These are phyloP conservation scores for Lactarius evosmus DNA, from an alignment of 768 basidiomycete genomes.

Conservation along the genomic window DNA sequence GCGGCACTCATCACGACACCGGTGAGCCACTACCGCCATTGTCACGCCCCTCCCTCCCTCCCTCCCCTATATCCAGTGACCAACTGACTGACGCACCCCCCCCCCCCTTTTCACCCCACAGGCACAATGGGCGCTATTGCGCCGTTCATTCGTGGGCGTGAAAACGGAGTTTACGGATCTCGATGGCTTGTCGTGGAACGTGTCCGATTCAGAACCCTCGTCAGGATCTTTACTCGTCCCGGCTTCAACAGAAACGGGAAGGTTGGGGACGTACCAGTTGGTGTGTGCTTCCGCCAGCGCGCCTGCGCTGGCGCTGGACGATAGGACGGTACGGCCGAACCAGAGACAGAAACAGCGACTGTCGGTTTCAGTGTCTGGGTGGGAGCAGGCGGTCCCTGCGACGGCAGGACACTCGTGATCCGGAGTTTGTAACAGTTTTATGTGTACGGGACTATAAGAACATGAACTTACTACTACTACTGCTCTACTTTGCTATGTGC, in stretches of 20 bases:
- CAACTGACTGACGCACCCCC: neutral
- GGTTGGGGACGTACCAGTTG: neutral
- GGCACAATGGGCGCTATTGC: conserved; percentile 35
- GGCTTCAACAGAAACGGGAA: too few species aligned
- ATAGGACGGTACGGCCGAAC: conserved; percentile 12
- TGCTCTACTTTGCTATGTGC: neutral
- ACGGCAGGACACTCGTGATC: neutral
- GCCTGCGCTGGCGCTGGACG: neutral
- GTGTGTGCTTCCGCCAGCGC: neutral
- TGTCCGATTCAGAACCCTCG: neutral
- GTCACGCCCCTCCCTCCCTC: neutral
- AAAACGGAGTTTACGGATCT: conserved; percentile 62
- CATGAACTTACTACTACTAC: neutral
- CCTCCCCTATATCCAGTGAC: neutral
- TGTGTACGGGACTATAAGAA: neutral
- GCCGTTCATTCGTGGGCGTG: conserved; percentile 48
- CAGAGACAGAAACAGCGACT: neutral
- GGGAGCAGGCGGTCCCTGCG: neutral
- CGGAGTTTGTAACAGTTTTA: neutral
- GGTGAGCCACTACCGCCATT: neutral
- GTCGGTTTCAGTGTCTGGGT: neutral
- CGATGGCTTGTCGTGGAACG: conserved; percentile 54
- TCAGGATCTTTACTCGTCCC: neutral
- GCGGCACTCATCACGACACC: conserved; percentile 23
- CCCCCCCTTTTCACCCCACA: conserved; percentile 13